Base-by-base conservation (phyloP, 768 basidiomycete genomes). In the Suillus subluteus region DNA sequence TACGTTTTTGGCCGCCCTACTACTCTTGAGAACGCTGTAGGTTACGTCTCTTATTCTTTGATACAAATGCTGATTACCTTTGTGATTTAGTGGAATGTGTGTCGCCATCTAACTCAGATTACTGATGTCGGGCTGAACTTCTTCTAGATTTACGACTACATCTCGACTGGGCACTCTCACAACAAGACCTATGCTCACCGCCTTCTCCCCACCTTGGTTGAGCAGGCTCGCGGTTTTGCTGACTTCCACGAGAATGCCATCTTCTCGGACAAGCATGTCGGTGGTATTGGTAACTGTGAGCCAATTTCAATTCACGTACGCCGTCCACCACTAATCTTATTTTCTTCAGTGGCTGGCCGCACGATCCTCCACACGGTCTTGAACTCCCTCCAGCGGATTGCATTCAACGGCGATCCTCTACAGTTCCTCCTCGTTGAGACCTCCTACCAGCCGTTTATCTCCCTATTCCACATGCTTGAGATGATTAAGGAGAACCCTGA, bases 401-500 rank as follows among this genome's bases (percentile, higher is more conserved):
- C 90, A 56, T 91, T 89, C 82, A 88, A 89, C 71, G 87, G 85
- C 67, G 90, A 93, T 79, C 89, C 92, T 54, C 86, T 95, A 62
- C 89, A 92, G 72, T 85, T 96, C 79, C 82, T 90, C 78, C 75
- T 94, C 70, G 82, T 93, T 70, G 87, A 92, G 79, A 89, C 90
- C 18, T 91, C 92, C 68, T 95, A 95, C 82, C 94, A 95, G 78
- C 89, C 94, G 16, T 94, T 96, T 86, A 89, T 95, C 73, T 94
- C 92, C 6, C 83, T 96, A 77, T 91, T 96, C 86, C 87, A 89
- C 74, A 86, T 91, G 77, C 87, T 91, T 26, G 91, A 90, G 65
- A 79, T 90, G 65, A 71, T 78, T 69, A 80, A 85, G 67, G 78
- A 83, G 35, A 78, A 88, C 74, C 89, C 90, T 1, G 84, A 89